Percentiles rank a stretch among this genome's conserved stretches.
phyloP scores from a whole-genome alignment of 129 eudicot species.

The Centaurea solstitialis region DNA sequence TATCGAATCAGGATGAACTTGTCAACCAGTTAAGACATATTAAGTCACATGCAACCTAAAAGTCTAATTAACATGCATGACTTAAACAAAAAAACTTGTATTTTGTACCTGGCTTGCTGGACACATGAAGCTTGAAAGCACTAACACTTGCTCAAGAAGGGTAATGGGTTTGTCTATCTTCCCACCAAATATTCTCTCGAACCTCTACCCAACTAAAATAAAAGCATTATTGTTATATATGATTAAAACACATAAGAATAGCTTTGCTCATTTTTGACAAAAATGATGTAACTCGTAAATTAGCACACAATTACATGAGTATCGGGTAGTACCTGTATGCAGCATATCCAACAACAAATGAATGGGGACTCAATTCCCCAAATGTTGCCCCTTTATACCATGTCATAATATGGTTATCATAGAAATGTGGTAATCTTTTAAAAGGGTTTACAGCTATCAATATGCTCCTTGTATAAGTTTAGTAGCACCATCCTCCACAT shows the following conservation, averaged over 20 bases:
- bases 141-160: too few species aligned
- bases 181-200: too few species aligned
- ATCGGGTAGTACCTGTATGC: conserved; percentile 57
- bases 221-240: too few species aligned
- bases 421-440: conserved; percentile 76
- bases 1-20: too few species aligned
- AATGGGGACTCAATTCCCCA: conserved; percentile 91
- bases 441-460: conserved; percentile 89
- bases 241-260: conserved; percentile 7
- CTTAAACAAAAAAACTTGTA: too few species aligned
- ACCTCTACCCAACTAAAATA: too few species aligned
- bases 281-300: background rate
- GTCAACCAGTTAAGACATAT: too few species aligned
- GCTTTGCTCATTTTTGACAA: background rate
- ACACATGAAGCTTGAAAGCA: too few species aligned
- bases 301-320: conserved; percentile 3
- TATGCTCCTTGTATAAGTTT: conserved; percentile 87
- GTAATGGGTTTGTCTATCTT: too few species aligned
- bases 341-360: conserved; percentile 90
- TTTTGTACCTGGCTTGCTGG: too few species aligned
- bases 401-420: conserved; percentile 88
- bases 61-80: too few species aligned
- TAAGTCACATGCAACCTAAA: too few species aligned
- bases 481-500: conserved; percentile 29
- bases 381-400: conserved; percentile 79